Conservation (phyloP, 2,329 filamentous ascomycete species). For the Fusarium abutilonis region DNA sequence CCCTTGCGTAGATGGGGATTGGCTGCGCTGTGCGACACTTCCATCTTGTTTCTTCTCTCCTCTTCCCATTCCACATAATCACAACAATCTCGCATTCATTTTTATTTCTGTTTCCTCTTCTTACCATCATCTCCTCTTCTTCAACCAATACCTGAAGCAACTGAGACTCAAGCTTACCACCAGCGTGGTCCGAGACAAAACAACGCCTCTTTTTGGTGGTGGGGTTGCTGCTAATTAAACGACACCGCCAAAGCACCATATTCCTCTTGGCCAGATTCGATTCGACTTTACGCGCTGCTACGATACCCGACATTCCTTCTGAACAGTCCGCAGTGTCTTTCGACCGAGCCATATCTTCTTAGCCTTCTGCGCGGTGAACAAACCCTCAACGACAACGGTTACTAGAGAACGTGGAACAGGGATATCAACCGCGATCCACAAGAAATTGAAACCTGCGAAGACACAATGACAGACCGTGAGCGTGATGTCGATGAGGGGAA, state of each 20-base stretch:
- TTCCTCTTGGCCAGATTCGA: conserved; percentile 18
- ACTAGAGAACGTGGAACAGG: conserved; percentile 11
- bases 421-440: conserved; percentile 9
- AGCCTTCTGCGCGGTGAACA: background rate
- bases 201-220: conserved; percentile 36
- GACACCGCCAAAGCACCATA: conserved; percentile 39
- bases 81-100: conserved; percentile 18
- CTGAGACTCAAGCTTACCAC: conserved; percentile 15
- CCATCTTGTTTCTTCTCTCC: conserved; percentile 22
- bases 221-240: conserved; percentile 33
- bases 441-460: conserved; percentile 11
- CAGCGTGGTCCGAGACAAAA: conserved; percentile 24
- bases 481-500: conserved; percentile 59
- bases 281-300: conserved; percentile 10
- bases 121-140: conserved; percentile 12
- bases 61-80: conserved; percentile 20
- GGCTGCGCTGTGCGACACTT: conserved; percentile 26
- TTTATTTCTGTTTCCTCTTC: background rate
- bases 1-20: conserved; percentile 31
- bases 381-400: background rate
- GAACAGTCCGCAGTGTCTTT: background rate
- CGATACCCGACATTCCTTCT: background rate
- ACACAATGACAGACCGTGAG: conserved; percentile 60
- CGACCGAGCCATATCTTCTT: background rate
- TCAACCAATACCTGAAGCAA: background rate